A percentile compares a stretch with the other conserved stretches of the same genome.
Evolutionary conservation across 2,329 filamentous ascomycete species (phyloP).

Genomic region (Akanthomyces dipterigenus): DNA sequence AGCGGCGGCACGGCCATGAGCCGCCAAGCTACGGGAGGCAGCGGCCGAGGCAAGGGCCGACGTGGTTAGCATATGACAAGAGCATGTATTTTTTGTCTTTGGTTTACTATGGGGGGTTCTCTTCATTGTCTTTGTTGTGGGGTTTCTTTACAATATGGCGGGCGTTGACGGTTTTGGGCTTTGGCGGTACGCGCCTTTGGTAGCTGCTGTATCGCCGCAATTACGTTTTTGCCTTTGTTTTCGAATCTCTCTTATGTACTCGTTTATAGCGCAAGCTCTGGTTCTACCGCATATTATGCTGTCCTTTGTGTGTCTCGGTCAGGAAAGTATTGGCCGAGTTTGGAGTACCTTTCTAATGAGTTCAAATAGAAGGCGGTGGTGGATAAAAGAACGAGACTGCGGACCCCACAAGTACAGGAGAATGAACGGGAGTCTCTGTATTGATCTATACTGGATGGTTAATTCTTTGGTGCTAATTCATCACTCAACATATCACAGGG

Average conservation of each 20-base stretch:
- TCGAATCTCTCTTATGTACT: not conserved
- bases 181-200: not conserved
- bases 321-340: not conserved
- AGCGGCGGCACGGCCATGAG: conserved; percentile 50
- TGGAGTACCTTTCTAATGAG: not conserved
- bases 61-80: conserved; percentile 17
- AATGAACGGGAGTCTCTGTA: not conserved
- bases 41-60: conserved; percentile 40
- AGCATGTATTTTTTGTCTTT: not conserved
- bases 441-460: not conserved
- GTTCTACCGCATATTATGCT: not conserved
- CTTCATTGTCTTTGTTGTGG: not conserved
- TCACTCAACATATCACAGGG: not conserved
- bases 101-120: not conserved
- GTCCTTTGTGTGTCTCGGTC: not conserved
- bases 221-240: not conserved
- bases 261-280: not conserved
- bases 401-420: not conserved
- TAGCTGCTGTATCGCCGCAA: not conserved
- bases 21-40: conserved; percentile 44
- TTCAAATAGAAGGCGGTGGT: not conserved
- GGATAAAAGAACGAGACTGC: not conserved
- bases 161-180: conserved; percentile 5
- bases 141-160: not conserved
- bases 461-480: not conserved